Evolutionary conservation across 2,329 filamentous ascomycete genomes (phyloP), one percentile per base, ranked within the genome.

Genomic region (Xylariaceae sp.): DNA sequence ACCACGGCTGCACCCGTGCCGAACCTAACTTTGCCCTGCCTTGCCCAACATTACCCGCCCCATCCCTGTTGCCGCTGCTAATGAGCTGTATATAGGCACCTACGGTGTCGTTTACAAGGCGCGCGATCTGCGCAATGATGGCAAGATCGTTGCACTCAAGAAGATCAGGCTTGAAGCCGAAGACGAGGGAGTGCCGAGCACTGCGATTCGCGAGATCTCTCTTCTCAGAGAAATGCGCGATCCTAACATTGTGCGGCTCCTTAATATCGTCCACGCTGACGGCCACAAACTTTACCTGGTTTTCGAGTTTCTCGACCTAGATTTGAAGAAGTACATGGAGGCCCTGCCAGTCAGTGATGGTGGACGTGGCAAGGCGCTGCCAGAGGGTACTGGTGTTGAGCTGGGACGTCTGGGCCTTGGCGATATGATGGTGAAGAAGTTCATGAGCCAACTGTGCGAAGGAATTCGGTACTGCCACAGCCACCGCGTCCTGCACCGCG

Each of bases 41-140:
- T 34, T 42, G 11, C 42, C 42, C 13, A n/a, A 15, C 42, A 5
- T 45, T 45, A 45, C 42, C 2, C 11, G 10, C 3, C 42, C 42
- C 42, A n/a, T 45, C 42, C 42, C 42, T 15, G 42, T 45, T 45
- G 42, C n/a, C 42, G 42, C 45, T 39, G 52, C 64, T 66, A 47
- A 64, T 39, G 18, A 18, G 45, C 30, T 17, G 50, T 54, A 42
- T 55, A 39, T 64, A 96, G 92, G 92, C 70, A 96, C 92, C 13
- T 96, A 96, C 73, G 92, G 92, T 75, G 92, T 96, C 64, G 92
- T 96, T 64, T 96, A 96, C 84, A 96, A 96, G 77, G 92, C 92
- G 61, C 86, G 88, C 67, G 92, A 96, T 74, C 87, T 96, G 62
- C 84, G 84, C 66, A 88, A 92, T 71, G 82, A 83, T 66, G 89